Percentiles rank a stretch among this genome's conserved stretches.
Evolutionary conservation across 2,329 filamentous ascomycete genomes (phyloP).

Genomic region (Claviceps humidiphila): DNA sequence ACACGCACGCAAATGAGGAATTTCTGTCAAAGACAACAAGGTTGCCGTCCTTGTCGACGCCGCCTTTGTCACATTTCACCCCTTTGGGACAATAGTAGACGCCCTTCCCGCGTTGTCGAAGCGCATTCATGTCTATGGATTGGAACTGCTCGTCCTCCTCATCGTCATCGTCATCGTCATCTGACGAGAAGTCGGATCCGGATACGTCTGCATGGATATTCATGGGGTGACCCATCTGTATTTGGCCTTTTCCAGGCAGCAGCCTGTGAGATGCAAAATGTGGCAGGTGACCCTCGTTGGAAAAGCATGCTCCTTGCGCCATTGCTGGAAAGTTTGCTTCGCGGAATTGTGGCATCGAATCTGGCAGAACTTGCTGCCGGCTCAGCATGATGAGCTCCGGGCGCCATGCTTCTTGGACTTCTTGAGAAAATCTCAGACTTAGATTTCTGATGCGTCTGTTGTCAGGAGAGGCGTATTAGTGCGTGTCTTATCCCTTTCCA

Average conservation of each 20-base stretch:
- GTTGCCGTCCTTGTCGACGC: conserved; percentile 24
- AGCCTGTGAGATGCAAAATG: conserved; percentile 12
- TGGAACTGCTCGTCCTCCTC: conserved; percentile 19
- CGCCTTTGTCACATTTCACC: conserved; percentile 25
- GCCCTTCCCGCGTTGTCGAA: conserved; percentile 27
- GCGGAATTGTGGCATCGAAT: conserved; percentile 13
- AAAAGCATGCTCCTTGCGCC: conserved; percentile 7
- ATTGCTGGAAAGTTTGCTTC: conserved; percentile 9
- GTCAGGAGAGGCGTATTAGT: background rate
- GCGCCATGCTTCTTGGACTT: conserved; percentile 21
- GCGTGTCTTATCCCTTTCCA: too few relatives aligned
- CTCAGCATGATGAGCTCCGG: conserved; percentile 8
- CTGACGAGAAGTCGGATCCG: conserved; percentile 15
- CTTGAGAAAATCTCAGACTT: conserved; percentile 20
- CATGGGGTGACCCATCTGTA: conserved; percentile 8
- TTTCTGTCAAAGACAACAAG: conserved; percentile 27
- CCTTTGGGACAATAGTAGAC: conserved; percentile 24
- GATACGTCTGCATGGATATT: conserved; percentile 8
- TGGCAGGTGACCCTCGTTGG: conserved; percentile 11
- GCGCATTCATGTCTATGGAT: conserved; percentile 24
- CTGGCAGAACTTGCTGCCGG: conserved; percentile 9
- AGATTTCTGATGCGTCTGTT: conserved; percentile 22
- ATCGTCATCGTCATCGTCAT: conserved; percentile 14
- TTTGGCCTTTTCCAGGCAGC: conserved; percentile 9
- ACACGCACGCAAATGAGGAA: conserved; percentile 26